Evolutionary conservation across 495 filamentous ascomycete species (phyloP).

Genomic region (Hypoxylon subgilvum): DNA sequence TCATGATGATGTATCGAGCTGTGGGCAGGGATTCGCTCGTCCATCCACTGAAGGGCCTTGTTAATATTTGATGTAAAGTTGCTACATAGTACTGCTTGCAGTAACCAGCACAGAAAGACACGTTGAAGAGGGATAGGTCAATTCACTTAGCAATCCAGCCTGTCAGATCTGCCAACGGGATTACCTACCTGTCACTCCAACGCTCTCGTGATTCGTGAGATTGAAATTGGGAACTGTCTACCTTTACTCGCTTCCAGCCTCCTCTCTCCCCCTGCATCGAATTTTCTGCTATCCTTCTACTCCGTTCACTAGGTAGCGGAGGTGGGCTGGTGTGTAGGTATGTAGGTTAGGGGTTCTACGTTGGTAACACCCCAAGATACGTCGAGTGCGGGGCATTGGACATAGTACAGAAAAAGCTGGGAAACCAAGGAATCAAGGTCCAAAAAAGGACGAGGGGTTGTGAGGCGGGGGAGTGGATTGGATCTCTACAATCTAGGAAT

Average conservation of each 20-base stretch:
- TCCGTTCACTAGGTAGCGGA: too few species aligned
- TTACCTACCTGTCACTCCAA: background rate
- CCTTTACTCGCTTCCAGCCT: constrained; percentile 3
- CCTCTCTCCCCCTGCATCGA: too few species aligned
- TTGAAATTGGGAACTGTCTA: constrained; percentile 6
- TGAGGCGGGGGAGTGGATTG: constrained; percentile 15
- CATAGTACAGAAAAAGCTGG: constrained; percentile 33
- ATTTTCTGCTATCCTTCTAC: too few species aligned
- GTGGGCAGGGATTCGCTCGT: constrained; percentile 30
- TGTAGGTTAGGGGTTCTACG: constrained; percentile 27
- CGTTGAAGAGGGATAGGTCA: background rate
- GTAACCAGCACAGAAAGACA: background rate
- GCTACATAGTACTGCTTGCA: constrained; percentile 13
- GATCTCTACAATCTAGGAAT: background rate
- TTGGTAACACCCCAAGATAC: constrained; percentile 31
- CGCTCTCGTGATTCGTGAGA: constrained; percentile 5
- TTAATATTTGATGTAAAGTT: constrained; percentile 25
- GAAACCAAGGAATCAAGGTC: constrained; percentile 35
- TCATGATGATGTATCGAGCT: constrained; percentile 41
- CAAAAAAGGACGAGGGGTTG: constrained; percentile 33
- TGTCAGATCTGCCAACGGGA: constrained; percentile 1
- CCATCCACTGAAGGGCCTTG: constrained; percentile 30
- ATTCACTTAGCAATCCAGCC: constrained; percentile 11
- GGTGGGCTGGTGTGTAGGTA: too few species aligned
- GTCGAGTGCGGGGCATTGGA: constrained; percentile 35